Conservation (phyloP, 345 rosid species). For the Kernera saxatilis region DNA sequence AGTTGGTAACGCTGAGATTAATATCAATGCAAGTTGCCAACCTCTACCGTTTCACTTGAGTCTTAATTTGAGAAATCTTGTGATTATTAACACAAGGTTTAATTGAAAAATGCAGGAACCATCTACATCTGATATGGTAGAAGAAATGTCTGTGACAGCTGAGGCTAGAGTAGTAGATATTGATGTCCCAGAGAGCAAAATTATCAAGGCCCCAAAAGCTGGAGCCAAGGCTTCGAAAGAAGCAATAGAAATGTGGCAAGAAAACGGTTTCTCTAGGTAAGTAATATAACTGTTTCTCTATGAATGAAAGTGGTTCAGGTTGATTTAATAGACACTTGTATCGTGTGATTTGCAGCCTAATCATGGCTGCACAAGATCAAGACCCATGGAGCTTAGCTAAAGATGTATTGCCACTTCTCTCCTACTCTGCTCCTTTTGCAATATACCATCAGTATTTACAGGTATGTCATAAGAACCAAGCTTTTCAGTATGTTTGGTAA, state of each 20-base stretch:
- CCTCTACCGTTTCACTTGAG: not conserved
- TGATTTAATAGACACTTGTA: not conserved
- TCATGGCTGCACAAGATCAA: slow-evolving; percentile 79
- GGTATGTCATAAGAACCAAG: slow-evolving; percentile 32
- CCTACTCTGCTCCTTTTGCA: slow-evolving; percentile 86
- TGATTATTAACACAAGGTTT: slow-evolving; percentile 8
- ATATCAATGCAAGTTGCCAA: slow-evolving; percentile 36
- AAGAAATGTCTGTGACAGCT: slow-evolving; percentile 36
- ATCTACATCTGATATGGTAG: slow-evolving; percentile 40
- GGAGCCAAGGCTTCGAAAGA: slow-evolving; percentile 74
- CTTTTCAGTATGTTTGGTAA: not conserved
- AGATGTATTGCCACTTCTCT: slow-evolving; percentile 66
- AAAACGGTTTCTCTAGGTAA: slow-evolving; percentile 87
- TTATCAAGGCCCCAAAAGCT: slow-evolving; percentile 54
- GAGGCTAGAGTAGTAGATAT: slow-evolving; percentile 36
- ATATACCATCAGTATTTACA: slow-evolving; percentile 90
- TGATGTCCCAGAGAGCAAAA: slow-evolving; percentile 24
- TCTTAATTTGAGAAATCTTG: not conserved
- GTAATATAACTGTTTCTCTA: not conserved
- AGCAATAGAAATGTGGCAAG: slow-evolving; percentile 57
- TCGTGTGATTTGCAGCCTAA: slow-evolving; percentile 42
- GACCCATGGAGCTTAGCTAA: slow-evolving; percentile 69
- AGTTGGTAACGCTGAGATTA: slow-evolving; percentile 27
- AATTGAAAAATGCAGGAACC: slow-evolving; percentile 35
- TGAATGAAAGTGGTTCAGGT: not conserved